A percentile compares a stretch with the other conserved stretches of the same genome.
Conservation (phyloP, 352 stramenopile genomes). For the Globisporangium okanoganense region DNA sequence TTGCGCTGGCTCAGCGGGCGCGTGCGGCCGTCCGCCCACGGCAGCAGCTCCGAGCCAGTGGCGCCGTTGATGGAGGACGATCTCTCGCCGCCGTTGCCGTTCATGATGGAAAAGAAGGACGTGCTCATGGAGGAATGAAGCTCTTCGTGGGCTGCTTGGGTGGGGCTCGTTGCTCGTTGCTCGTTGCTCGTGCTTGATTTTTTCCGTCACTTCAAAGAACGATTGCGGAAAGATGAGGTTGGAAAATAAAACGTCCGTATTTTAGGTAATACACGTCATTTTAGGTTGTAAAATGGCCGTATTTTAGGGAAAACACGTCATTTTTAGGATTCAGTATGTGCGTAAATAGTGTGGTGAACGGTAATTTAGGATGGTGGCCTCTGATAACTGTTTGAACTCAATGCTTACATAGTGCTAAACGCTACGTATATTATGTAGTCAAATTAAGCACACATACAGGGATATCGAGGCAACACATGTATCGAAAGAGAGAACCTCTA, state of each 20-base stretch:
- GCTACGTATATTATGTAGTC: too few species aligned
- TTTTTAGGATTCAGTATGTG: too few species aligned
- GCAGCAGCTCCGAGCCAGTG: not conserved
- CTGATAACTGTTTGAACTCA: too few species aligned
- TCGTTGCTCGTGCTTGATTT: not conserved
- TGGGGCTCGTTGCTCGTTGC: not conserved
- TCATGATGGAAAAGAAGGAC: not conserved
- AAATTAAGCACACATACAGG: too few species aligned
- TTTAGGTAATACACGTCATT: not conserved
- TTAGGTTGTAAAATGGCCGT: too few species aligned
- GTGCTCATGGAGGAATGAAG: not conserved
- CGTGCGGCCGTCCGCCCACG: conserved; percentile 9
- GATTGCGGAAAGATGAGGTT: not conserved
- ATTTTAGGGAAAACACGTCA: too few species aligned
- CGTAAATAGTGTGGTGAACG: too few species aligned
- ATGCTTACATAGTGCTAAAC: too few species aligned
- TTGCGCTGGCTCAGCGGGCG: conserved; percentile 50
- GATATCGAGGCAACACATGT: too few species aligned
- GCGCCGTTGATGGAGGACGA: not conserved
- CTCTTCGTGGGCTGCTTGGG: not conserved
- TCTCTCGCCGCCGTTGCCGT: not conserved
- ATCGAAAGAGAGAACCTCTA: too few species aligned
- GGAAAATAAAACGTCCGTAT: not conserved
- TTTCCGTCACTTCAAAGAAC: not conserved
- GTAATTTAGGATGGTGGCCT: too few species aligned